Base-by-base conservation (phyloP, 805 yeast species). In the Teunomyces tritomae region DNA sequence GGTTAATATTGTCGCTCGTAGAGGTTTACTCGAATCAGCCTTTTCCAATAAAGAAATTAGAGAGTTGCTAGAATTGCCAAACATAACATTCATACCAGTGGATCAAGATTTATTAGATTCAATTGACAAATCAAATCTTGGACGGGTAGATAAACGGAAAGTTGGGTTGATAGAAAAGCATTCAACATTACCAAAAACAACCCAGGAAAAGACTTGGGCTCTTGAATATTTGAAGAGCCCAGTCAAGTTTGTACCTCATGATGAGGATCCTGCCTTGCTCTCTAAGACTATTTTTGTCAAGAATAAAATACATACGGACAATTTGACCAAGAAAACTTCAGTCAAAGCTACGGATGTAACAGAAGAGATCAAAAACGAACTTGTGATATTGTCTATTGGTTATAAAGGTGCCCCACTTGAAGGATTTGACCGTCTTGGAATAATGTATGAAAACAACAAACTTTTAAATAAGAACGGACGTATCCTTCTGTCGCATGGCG, bases 41-140 rank as follows among this genome's bases (percentile, higher is more conserved):
- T 94, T 91, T 63, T 86, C 97, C 3, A 92, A 88, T 55, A 92
- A 90, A 62, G 99, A 94, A 64, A 76, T 92, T 20, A 77, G 97
- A 60, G 98, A 94, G 61, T 68, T 92, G 32, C 70, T 91, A 59
- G 86, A 83, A 45, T 64, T 89, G 47, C 66, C 68, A 4, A 65
- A 62, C 9, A 79, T 85, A 47, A 60, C 71, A 40, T 76, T 78
- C 7, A 45, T 49, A 5, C 74, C 74, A 6, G 50, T 72, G 8
- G 71, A 72, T 0, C 67, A 69, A n/a, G 55, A 64, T 4, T 14
- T 59, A 4, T 52, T 74, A 40, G 58, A 55, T 8, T 55, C 59
- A 40, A 56, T 71, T 33, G 61, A 61, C 29, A 57, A 64, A 28
- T 54, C 50, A 8, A 60, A 79, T 49, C 75, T 76, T 20, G 70